Base-by-base conservation (phyloP, 192 early-diverging fungal species). In the Haplosporangium gracile region DNA sequence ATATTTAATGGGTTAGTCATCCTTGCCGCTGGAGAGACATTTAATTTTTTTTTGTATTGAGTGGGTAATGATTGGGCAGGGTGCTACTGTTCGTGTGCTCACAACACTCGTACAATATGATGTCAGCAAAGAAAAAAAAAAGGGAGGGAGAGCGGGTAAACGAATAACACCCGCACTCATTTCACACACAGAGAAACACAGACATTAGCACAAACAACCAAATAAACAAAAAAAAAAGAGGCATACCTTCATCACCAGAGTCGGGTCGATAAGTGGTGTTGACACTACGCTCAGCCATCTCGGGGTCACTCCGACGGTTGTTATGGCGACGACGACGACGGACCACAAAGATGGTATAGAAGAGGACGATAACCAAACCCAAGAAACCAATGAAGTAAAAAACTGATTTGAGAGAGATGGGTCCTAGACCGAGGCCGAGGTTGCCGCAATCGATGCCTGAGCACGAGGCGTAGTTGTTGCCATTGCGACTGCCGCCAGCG, bases 361-460 rank as follows among this genome's bases (percentile, higher is more conserved):
- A 73, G 34, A 80, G 42, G 22, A 71, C 79, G 2, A 86, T 57
- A 32, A 77, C 36, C 32, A 86, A 6, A 1, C 65, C 79, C 10
- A 86, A 15, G 38, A 77, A 81, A 26, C 70, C 84, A 24, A 86
- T 53, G 49, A 81, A 51, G 49, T 81, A 86, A 24, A 86, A 78
- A 16, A 81, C 72, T 0, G 69, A 69, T 45, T 65, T 55, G 2
- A 86, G 38, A 16, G 84, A 53, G 47, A 72, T 57, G 5, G 40
- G 29, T 8, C 45, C 43, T 2, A 69, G 40, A 13, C 43, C 40
- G 43, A n/a, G 32, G 34, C 45, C 57, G 22, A 22, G 20, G 29
- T n/a, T 8, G 9, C 34, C 32, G 36, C 43, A 34, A 39, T 74
- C 43, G 9, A 65, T 65, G 9, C 60, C 60, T 32, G 60, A 9